These are phyloP conservation scores for Amborella trichopoda DNA, from an alignment of 164 flowering plant genomes.

Conservation along the genomic window DNA sequence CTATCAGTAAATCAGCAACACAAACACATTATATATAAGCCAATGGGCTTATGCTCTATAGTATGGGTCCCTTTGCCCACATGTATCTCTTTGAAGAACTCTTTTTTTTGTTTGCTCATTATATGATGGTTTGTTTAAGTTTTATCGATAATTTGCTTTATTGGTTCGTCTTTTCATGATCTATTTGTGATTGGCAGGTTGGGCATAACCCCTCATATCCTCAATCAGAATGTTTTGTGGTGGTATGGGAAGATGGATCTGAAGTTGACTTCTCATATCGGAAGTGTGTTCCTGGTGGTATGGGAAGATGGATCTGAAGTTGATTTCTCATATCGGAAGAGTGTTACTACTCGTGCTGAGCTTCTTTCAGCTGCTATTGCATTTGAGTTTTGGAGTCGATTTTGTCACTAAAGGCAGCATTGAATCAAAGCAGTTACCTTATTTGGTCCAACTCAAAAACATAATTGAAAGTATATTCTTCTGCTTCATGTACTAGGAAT, in stretches of 20 bases:
- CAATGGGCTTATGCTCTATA: not conserved
- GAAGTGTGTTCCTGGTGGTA: constrained; percentile 58
- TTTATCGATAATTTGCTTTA: not conserved
- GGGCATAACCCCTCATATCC: constrained; percentile 28
- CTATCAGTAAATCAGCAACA: not conserved
- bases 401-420: too few relatives aligned
- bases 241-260: constrained; percentile 58
- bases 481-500: too few relatives aligned
- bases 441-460: too few relatives aligned
- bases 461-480: too few relatives aligned
- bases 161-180: not conserved
- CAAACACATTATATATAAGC: not conserved
- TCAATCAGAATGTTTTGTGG: constrained; percentile 45
- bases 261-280: constrained; percentile 70
- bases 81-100: not conserved
- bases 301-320: constrained; percentile 51
- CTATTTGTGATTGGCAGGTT: constrained; percentile 31
- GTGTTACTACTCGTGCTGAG: constrained; percentile 44
- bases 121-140: not conserved
- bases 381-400: too few relatives aligned
- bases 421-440: too few relatives aligned
- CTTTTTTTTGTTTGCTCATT: not conserved
- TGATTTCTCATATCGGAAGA: constrained; percentile 82
- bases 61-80: not conserved
- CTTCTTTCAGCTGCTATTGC: constrained; percentile 30